Base-by-base conservation (phyloP, 2,329 filamentous ascomycete genomes). In the Penicillium sp. region DNA sequence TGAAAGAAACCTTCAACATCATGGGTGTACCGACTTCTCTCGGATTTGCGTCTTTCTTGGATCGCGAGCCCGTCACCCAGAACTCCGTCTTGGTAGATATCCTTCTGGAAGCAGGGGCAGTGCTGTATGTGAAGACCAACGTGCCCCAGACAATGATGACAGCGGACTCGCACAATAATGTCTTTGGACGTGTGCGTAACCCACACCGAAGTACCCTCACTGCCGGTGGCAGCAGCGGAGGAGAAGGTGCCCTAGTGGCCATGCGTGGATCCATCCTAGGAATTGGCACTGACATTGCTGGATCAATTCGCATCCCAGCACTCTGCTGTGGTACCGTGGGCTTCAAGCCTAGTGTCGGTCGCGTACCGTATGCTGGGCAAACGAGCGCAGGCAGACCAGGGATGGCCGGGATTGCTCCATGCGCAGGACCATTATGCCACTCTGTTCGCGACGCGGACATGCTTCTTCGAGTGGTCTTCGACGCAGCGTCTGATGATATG, bases 201-300 rank as follows among this genome's bases (percentile, higher is more conserved):
- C 69, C 69, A 0, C 52, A 63, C 31, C 59, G 64, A 26, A 54
- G 38, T 0, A 53, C 45, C 2, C 51, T 66, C 2, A 61, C 62
- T 0, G 60, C 63, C 0, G 67, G 68, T 9, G 68, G 68, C 2
- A 62, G 58, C 29, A 62, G 55, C 2, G 67, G 67, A 9, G 70
- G 70, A 2, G 72, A 74, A 56, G 70, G 67, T 2, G 70, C 71
- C 0, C 49, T 74, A 4, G 40, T 74, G 1, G 70, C 68, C 1
- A 59, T 74, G 39, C 60, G 69, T 6, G 72, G 71, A 13, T 69
- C 66, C 3, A 52, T 67, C 4, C 42, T 72, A 0, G 70, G 71
- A 3, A 63, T 72, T 3, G 71, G 67, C 3, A 71, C 70, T 4
- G 72, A 74, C 56, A 68, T 73, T 51, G 71, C 57, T 31, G 70